phyloP scores from a whole-genome alignment of 2,329 filamentous ascomycete species.

The Paraphaeosphaeria minitans region DNA sequence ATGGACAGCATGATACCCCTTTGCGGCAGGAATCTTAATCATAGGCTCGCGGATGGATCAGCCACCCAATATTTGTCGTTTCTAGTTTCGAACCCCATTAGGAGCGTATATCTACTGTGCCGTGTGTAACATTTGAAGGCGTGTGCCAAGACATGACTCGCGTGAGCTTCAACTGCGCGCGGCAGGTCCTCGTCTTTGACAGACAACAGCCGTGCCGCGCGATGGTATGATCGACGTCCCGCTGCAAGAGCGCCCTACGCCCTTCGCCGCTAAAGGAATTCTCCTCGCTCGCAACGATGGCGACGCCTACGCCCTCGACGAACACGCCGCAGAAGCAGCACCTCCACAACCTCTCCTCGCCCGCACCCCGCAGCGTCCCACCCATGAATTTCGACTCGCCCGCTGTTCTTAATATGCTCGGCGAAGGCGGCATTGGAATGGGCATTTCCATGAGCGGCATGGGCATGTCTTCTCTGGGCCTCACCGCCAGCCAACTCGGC shows the following conservation, averaged over 20 bases:
- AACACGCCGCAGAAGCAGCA: constrained; percentile 47
- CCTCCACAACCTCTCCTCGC: constrained; percentile 46
- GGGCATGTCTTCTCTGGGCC: constrained; percentile 47
- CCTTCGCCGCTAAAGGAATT: not conserved
- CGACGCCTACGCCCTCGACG: constrained; percentile 45
- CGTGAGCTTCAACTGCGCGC: constrained; percentile 15
- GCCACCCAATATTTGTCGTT: not conserved
- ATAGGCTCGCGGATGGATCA: not conserved
- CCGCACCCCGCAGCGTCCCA: constrained; percentile 51
- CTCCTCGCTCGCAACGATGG: constrained; percentile 29
- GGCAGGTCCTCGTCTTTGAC: constrained; percentile 7
- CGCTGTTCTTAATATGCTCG: constrained; percentile 50
- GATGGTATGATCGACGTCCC: constrained; percentile 16
- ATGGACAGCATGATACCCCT: constrained; percentile 16
- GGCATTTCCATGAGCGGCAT: constrained; percentile 43
- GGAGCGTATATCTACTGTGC: not conserved
- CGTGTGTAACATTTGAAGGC: not conserved
- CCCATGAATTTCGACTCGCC: constrained; percentile 50
- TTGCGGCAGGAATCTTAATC: not conserved
- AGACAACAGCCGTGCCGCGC: constrained; percentile 4
- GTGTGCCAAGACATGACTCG: constrained; percentile 33
- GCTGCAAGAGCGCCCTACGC: constrained; percentile 1
- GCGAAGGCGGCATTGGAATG: constrained; percentile 49
- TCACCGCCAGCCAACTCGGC: constrained; percentile 45
- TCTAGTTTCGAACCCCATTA: not conserved